A percentile compares a stretch with the other conserved stretches of the same genome.
Conservation (phyloP, 495 filamentous ascomycete genomes). For the Penicillium silybi region DNA sequence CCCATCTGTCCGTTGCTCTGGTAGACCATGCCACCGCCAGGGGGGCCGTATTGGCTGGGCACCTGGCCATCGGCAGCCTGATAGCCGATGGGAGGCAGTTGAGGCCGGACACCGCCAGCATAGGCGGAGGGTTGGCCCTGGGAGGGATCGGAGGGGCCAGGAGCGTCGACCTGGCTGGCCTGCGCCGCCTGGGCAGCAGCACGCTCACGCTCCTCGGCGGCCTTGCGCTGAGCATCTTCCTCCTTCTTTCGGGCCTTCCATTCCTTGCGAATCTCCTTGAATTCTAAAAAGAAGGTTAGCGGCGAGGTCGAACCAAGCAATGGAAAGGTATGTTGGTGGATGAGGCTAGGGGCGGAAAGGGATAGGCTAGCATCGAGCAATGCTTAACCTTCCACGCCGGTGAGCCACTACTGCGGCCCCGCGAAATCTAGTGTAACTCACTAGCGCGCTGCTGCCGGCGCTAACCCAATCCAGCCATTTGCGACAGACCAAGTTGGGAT, state of each 20-base stretch:
- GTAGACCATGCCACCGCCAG: constrained; percentile 51
- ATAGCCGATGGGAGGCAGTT: constrained; percentile 86
- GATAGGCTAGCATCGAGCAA: constrained; percentile 16
- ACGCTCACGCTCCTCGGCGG: constrained; percentile 81
- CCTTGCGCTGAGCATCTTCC: constrained; percentile 86
- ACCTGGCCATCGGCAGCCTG: constrained; percentile 60
- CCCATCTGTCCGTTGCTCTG: constrained; percentile 69
- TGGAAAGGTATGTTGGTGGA: neutral
- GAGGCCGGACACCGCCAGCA: constrained; percentile 55
- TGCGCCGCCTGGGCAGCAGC: constrained; percentile 53
- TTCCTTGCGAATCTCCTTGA: constrained; percentile 98
- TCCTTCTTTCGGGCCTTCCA: constrained; percentile 99
- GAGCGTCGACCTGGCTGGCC: constrained; percentile 53
- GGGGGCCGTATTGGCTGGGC: constrained; percentile 62
- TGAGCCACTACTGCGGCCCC: constrained; percentile 47
- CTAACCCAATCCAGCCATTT: constrained; percentile 35
- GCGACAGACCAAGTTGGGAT: constrained; percentile 23
- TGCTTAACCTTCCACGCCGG: constrained; percentile 38
- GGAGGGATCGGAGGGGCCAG: constrained; percentile 51
- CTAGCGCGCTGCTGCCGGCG: constrained; percentile 36
- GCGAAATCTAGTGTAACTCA: constrained; percentile 48
- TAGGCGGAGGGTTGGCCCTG: constrained; percentile 58
- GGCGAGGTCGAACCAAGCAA: neutral
- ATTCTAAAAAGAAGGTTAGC: constrained; percentile 57
- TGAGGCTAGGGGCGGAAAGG: constrained; percentile 9